Conservation (phyloP, 169 alveolate genomes). For the Theileria sp. region DNA sequence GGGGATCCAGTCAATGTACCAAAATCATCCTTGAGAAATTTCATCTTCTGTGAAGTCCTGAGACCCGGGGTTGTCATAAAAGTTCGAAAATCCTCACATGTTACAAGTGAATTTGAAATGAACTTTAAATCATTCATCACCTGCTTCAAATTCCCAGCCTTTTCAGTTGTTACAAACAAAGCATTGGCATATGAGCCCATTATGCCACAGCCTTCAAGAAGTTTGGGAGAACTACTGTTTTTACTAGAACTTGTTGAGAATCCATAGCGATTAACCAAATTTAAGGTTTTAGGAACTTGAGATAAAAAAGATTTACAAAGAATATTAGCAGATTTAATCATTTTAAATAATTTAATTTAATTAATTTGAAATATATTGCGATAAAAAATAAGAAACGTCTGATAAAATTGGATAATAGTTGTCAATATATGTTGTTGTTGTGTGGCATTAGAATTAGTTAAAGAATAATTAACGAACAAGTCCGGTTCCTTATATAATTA, state of each 20-base stretch:
- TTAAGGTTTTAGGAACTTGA: neutral
- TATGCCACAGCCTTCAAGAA: slow-evolving; percentile 57
- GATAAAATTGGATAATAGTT: neutral
- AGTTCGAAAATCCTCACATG: slow-evolving; percentile 37
- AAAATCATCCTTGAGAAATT: slow-evolving; percentile 43
- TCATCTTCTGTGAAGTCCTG: slow-evolving; percentile 46
- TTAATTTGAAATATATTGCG: neutral
- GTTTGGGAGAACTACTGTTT: neutral
- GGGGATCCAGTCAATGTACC: slow-evolving; percentile 29
- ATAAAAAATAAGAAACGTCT: no score
- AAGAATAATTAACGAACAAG: neutral
- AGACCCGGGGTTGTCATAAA: slow-evolving; percentile 54
- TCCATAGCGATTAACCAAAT: neutral
- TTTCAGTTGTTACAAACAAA: slow-evolving; percentile 47
- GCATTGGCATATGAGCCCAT: slow-evolving; percentile 71
- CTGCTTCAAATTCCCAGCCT: slow-evolving; percentile 32
- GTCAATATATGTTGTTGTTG: neutral
- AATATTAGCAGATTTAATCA: neutral
- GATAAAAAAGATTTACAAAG: neutral
- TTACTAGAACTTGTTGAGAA: neutral
- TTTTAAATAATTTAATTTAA: neutral
- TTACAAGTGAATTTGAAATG: slow-evolving; percentile 19
- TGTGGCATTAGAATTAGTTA: neutral
- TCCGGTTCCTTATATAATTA: no score
- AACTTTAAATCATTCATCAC: slow-evolving; percentile 54